Base-by-base conservation (phyloP, 2,329 filamentous ascomycete species). In the Alternaria sp. region DNA sequence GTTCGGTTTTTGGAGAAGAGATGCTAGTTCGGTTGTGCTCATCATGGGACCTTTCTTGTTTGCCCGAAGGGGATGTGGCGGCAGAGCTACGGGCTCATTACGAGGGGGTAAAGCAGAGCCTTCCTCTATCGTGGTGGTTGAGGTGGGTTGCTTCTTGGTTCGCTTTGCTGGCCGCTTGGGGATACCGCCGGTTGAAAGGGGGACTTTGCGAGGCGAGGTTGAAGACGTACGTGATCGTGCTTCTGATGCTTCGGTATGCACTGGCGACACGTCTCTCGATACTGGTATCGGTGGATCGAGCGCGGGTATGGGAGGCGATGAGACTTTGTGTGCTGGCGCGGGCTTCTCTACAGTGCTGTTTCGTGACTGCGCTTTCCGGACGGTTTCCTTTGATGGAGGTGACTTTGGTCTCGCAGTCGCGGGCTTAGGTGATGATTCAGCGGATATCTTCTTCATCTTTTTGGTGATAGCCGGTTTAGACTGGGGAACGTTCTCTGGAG, bases 11-110 rank as follows among this genome's bases (percentile, higher is more conserved):
- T 71, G 67, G 7, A 75, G 61, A 7, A 72, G 63, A 3, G 68
- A 61, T 7, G 73, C 70, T 0, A 74, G 69, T 59, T 75, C 70
- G 3, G 67, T 72, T 1, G 72, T 75, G 18, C 53, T 75, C 70
- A 75, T 73, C 8, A 71, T 28, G 1, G 67, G 68, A 0, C 65
- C 68, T 22, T 64, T 63, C 26, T 65, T 70, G 9, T 61, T 66
- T 20, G 68, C 58, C 11, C 59, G 54, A 1, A 69, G 52, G 1
- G 70, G 66, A 43, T 71, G 68, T 7, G 68, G 68, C 8, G 68
- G 71, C 0, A 71, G 55, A 5, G 53, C 42, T 6, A 64, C 51
- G 9, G 64, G 63, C 28, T 64, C 57, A 20, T 62, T 64, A 9
- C 57, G 63, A 41, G 57, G 54, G n/a, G 30, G 30, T 46, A 43